These are phyloP conservation scores for Rubus parviflorus DNA, from an alignment of 306 rosid species.

Conservation along the genomic window DNA sequence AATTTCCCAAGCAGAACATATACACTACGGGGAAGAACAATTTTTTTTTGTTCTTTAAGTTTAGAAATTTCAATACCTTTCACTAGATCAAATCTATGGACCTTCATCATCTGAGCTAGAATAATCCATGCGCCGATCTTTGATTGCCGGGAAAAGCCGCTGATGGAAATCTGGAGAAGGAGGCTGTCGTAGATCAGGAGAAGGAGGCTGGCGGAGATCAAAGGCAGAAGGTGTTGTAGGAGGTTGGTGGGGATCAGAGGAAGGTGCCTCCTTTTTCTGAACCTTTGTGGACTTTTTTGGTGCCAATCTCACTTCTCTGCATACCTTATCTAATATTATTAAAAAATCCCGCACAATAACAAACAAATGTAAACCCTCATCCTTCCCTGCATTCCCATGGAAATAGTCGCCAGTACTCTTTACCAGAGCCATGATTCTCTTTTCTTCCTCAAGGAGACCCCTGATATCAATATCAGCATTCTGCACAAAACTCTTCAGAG, in stretches of 20 bases:
- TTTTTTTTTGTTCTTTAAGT: neutral
- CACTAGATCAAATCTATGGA: slow-evolving; percentile 47
- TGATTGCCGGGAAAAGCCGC: slow-evolving; percentile 55
- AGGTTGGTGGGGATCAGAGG: slow-evolving; percentile 30
- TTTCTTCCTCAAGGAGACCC: slow-evolving; percentile 63
- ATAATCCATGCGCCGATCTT: slow-evolving; percentile 54
- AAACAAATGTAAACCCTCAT: slow-evolving; percentile 86
- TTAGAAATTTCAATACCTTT: slow-evolving; percentile 21
- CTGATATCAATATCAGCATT: slow-evolving; percentile 63
- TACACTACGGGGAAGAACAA: too few species aligned
- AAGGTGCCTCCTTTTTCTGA: slow-evolving; percentile 42
- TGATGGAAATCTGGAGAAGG: slow-evolving; percentile 40
- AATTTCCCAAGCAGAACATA: neutral
- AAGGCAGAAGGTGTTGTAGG: slow-evolving; percentile 35
- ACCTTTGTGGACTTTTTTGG: slow-evolving; percentile 41
- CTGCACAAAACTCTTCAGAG: slow-evolving; percentile 59
- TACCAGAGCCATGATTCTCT: slow-evolving; percentile 76
- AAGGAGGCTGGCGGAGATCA: slow-evolving; percentile 37
- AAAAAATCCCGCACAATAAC: slow-evolving; percentile 74
- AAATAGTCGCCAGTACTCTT: slow-evolving; percentile 93
- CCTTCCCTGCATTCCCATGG: slow-evolving; percentile 84
- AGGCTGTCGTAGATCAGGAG: slow-evolving; percentile 26
- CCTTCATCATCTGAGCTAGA: slow-evolving; percentile 89
- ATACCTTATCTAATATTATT: slow-evolving; percentile 79
- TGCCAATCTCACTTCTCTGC: slow-evolving; percentile 58